Evolutionary conservation across 306 rosid species (phyloP), one percentile per base, ranked within the genome.

Genomic region (Castanea crenata): DNA sequence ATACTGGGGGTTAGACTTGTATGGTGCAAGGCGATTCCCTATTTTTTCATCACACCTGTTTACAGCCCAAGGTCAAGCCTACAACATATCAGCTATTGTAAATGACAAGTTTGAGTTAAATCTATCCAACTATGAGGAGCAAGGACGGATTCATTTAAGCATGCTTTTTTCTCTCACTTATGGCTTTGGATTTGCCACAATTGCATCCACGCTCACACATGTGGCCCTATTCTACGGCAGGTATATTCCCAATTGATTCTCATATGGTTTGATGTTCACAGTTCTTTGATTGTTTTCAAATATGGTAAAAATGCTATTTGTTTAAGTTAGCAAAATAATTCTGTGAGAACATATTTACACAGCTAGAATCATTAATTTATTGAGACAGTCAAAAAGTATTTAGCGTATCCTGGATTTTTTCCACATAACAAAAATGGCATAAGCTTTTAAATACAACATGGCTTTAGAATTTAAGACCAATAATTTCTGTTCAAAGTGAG

Each of bases 181-280:
- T 46, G 97, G 92, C 20, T 91, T 91, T 74, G 96, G 97, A 64
- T 93, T 93, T 70, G 97, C 93, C 80, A 82, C 94, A 79, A 81
- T 93, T 25, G 91, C 96, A 14, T 54, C 98, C 76, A 93, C 98
- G 57, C 87, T 91, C 16, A 83, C 94, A 0, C 98, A 91, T 73
- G 97, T 93, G 74, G 82, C 76, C 13, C 76, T 92, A 76, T 93
- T 93, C 85, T 83, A 91, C 71, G 98, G 94, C 89, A 90, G 97
- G 98, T 93, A 71, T 65, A 67, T 34, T 63, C 4, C 20, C 20
- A 31, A 64, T 64, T 25, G 13, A 64, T 63, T 63, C 69, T 29
- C 44, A 63, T 34, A 49, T 61, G 34, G 34, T 61, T 23, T 21
- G 67, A 49, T 14, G 51, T 77, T 3, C 71, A 2, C 65, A 16